Evolutionary conservation across 2,329 filamentous ascomycete species (phyloP).

Genomic region (Hymenoscyphus fraxineus): DNA sequence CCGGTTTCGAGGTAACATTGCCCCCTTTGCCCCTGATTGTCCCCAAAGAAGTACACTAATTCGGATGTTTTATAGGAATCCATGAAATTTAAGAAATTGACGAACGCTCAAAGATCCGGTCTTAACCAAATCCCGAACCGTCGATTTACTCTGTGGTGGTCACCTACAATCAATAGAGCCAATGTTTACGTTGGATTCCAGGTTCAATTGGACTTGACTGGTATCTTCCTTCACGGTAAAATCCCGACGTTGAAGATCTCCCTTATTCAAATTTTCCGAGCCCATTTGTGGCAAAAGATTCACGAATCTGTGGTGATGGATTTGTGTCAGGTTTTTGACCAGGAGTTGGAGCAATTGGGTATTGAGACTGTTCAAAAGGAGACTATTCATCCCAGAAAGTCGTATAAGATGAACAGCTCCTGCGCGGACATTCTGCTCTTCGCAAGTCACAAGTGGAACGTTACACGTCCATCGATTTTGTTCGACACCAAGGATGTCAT

Average conservation of each 20-base stretch:
- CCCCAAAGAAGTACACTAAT: neutral
- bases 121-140: conserved; percentile 97
- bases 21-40: neutral
- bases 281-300: conserved; percentile 99
- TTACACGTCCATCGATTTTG: conserved; percentile 85
- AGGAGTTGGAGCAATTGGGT: conserved; percentile 89
- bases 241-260: conserved; percentile 98
- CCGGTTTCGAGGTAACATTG: conserved; percentile 14
- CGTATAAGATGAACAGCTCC: conserved; percentile 99
- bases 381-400: conserved; percentile 97
- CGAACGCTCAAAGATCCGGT: conserved; percentile 94
- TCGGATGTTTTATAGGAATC: conserved; percentile 14
- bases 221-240: conserved; percentile 98
- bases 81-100: conserved; percentile 99
- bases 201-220: conserved; percentile 93
- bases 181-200: conserved; percentile 96
- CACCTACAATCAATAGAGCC: conserved; percentile 76
- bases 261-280: conserved; percentile 97
- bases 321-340: conserved; percentile 95
- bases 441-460: conserved; percentile 98
- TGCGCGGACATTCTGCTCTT: conserved; percentile 97
- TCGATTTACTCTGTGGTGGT: conserved; percentile 98
- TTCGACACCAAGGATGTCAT: conserved; percentile 97
- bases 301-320: conserved; percentile 99
- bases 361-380: conserved; percentile 99